phyloP scores from a whole-genome alignment of 345 rosid species.

The Ricinus communis region DNA sequence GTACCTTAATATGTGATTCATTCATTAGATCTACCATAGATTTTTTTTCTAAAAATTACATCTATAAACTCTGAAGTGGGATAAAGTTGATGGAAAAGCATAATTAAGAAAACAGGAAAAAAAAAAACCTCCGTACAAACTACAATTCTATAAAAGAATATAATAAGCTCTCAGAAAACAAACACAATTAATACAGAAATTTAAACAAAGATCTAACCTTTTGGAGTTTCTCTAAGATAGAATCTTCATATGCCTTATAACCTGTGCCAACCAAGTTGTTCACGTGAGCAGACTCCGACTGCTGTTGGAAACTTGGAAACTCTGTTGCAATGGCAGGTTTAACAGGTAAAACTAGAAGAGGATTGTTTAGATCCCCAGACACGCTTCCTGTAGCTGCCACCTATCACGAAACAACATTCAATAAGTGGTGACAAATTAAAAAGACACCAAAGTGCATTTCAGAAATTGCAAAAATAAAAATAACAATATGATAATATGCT shows the following conservation, averaged over 20 bases:
- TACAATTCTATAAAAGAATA: neutral
- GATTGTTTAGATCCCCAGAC: conserved; percentile 66
- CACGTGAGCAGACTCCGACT: conserved; percentile 44
- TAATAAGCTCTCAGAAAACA: neutral
- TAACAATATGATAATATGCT: conserved; percentile 24
- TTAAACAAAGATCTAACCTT: conserved; percentile 37
- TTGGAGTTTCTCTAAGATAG: conserved; percentile 59
- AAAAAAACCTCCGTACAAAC: neutral
- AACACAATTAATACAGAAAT: neutral
- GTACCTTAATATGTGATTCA: neutral
- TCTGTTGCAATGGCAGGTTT: conserved; percentile 44
- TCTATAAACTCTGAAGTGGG: neutral
- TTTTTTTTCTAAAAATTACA: neutral
- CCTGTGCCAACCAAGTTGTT: conserved; percentile 69
- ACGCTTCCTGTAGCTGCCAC: conserved; percentile 63
- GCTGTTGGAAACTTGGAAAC: conserved; percentile 34
- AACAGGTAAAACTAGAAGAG: conserved; percentile 76
- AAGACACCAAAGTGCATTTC: neutral
- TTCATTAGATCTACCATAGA: neutral
- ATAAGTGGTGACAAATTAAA: neutral
- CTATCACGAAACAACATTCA: conserved; percentile 34
- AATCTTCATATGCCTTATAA: conserved; percentile 72
- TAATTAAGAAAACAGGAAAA: neutral
- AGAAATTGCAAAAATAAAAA: neutral
- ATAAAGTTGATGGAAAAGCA: neutral